These are phyloP conservation scores for Penicillium riverlandense DNA, from an alignment of 495 filamentous ascomycete species.

Conservation along the genomic window DNA sequence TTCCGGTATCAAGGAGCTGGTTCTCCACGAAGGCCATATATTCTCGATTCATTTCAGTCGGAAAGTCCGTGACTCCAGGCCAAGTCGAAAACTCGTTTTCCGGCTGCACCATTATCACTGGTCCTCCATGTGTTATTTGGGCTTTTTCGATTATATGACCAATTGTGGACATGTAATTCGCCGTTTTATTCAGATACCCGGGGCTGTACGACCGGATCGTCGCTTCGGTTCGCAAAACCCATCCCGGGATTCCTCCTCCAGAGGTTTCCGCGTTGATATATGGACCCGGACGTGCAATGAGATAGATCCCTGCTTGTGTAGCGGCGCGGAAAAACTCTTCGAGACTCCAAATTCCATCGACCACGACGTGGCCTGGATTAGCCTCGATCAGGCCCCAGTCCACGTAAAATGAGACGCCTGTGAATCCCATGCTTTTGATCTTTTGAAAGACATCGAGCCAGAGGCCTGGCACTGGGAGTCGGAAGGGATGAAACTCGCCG, in stretches of 20 bases:
- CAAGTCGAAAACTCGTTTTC: constrained; percentile 57
- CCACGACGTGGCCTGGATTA: constrained; percentile 50
- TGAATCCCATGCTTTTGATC: constrained; percentile 64
- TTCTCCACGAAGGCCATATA: constrained; percentile 60
- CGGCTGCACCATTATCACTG: constrained; percentile 62
- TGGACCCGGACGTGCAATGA: constrained; percentile 60
- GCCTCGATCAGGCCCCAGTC: constrained; percentile 68
- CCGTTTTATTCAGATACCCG: constrained; percentile 53
- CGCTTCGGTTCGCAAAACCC: constrained; percentile 49
- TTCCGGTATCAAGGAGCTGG: constrained; percentile 51
- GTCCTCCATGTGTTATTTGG: constrained; percentile 67
- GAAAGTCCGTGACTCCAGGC: constrained; percentile 29
- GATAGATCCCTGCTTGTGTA: constrained; percentile 55
- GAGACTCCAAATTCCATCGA: constrained; percentile 58
- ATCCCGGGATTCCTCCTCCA: constrained; percentile 53
- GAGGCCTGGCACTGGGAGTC: constrained; percentile 58
- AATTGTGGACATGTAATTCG: constrained; percentile 34
- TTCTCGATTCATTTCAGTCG: constrained; percentile 30
- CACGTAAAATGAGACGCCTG: constrained; percentile 59
- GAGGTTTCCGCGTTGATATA: constrained; percentile 58
- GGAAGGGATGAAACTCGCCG: constrained; percentile 63
- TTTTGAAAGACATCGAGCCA: constrained; percentile 74
- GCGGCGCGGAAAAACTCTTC: constrained; percentile 61
- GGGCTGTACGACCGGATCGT: constrained; percentile 46
- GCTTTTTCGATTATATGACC: constrained; percentile 53